phyloP scores from a whole-genome alignment of 2,329 filamentous ascomycete genomes.

The Zasmidium citrigriseum region DNA sequence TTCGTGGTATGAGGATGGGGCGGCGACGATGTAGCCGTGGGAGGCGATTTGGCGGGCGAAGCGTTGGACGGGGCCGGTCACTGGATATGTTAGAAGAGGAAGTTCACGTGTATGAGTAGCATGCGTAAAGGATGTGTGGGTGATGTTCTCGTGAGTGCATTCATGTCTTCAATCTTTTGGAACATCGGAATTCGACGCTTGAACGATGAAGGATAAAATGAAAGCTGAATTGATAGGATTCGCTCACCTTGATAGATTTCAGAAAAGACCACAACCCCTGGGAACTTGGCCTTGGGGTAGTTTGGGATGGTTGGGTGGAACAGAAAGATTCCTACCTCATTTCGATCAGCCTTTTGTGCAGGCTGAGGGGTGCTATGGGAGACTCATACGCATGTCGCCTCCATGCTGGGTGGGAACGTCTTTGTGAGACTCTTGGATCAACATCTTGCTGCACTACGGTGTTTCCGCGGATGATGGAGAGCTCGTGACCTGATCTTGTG shows the following conservation, averaged over 20 bases:
- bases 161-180: too few relatives aligned
- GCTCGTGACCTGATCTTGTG: not conserved
- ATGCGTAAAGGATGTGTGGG: not conserved
- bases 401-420: constrained; percentile 62
- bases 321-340: constrained; percentile 72
- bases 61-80: constrained; percentile 84
- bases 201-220: too few relatives aligned
- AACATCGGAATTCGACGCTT: too few relatives aligned
- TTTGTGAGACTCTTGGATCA: constrained; percentile 60
- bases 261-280: constrained; percentile 83
- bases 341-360: constrained; percentile 25
- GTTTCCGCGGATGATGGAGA: not conserved
- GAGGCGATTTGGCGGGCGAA: constrained; percentile 91
- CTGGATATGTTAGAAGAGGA: constrained; percentile 47
- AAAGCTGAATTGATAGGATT: not conserved
- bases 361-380: constrained; percentile 17
- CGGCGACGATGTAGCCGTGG: constrained; percentile 90
- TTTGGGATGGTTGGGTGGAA: constrained; percentile 83
- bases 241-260: constrained; percentile 88
- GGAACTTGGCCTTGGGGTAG: constrained; percentile 87
- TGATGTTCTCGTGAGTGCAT: too few relatives aligned
- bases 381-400: constrained; percentile 58
- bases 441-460: constrained; percentile 46
- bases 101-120: not conserved
- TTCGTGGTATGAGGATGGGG: constrained; percentile 89